Evolutionary conservation across 768 basidiomycete genomes (phyloP), one percentile per base, ranked within the genome.

Genomic region (Naganishia vishniacii): DNA sequence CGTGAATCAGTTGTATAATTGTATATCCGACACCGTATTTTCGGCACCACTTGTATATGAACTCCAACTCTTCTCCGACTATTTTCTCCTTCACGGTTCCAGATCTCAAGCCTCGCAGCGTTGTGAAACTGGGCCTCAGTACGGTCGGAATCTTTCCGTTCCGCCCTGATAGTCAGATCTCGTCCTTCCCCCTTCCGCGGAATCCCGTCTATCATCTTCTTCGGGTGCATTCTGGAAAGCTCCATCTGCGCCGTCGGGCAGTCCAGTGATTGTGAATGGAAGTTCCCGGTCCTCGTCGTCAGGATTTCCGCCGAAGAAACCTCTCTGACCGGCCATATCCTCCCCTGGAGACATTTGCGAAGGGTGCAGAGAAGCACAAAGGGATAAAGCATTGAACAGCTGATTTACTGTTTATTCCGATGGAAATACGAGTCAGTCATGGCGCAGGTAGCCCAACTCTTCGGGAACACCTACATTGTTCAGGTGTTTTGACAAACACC

Each of bases 401-500:
- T 56, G 34, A 18, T 41, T 56, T 34, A 56, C 53, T 56, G 16
- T 41, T 15, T n/a, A n/a, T n/a, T n/a, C n/a, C n/a, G n/a, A n/a
- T n/a, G n/a, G n/a, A n/a, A n/a, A n/a, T n/a, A n/a, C n/a, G n/a
- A n/a, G n/a, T n/a, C n/a, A n/a, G n/a, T n/a, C n/a, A n/a, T n/a
- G n/a, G n/a, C n/a, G n/a, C n/a, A n/a, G n/a, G 16, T 56, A 37
- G 16, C 9, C 3, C 5, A n/a, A 7, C 15, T 40, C 7, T 16
- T 16, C 13, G 2, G 23, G 34, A 12, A 25, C 8, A 82, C 89
- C 65, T 71, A 93, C 92, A 78, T 11, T 85, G 81, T 11, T 78
- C 73, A 2, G 82, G 68, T 41, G 82, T 79, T 68, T 81, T 78
- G 1, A 93, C 88, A 15, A 86, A 80, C 70, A 99, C 86, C 69